Evolutionary conservation across 331 rosid genomes (phyloP), one percentile per base, ranked within the genome.

Genomic region (Saraca asoca): DNA sequence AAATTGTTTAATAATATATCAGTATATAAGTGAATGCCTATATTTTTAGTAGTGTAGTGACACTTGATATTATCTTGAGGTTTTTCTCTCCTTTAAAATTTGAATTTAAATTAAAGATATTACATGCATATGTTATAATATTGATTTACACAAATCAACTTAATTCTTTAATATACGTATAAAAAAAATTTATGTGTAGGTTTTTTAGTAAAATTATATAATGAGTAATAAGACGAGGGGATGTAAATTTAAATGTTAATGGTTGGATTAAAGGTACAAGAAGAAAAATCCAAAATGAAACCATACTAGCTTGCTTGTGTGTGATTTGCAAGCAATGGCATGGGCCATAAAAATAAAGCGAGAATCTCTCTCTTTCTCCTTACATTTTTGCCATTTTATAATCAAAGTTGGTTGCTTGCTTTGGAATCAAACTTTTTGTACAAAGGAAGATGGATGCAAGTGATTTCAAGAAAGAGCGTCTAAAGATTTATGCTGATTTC

Each of bases 401-500:
- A 44, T 61, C 33, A 33, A 53, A 57, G 39, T 51, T 44, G 62
- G 14, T 48, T 78, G 14, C 52, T 51, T 75, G 45, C 57, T 78
- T 77, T 74, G 76, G 80, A 72, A 71, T 72, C 77, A 76, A 24
- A 69, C 38, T 57, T 73, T 72, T 57, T 54, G 68, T 43, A 60
- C 34, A 46, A 62, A 57, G 64, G 39, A 73, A 71, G 48, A 39
- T 69, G 71, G 42, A 68, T 45, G 68, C 50, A 45, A 58, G 75
- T 68, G 64, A 78, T 55, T 29, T 63, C 71, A 64, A 75, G 75
- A 69, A 77, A 69, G 76, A 63, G 31, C 50, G 75, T 61, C 57
- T 12, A 55, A 74, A 75, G 78, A 75, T 84, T 66, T 72, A 50
- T 51, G 79, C 67, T 65, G 89, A 85, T 83, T 58, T 85, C 82